phyloP scores from a whole-genome alignment of 371 early-diverging fungal genomes.

The Lichtheimia ramosa region DNA sequence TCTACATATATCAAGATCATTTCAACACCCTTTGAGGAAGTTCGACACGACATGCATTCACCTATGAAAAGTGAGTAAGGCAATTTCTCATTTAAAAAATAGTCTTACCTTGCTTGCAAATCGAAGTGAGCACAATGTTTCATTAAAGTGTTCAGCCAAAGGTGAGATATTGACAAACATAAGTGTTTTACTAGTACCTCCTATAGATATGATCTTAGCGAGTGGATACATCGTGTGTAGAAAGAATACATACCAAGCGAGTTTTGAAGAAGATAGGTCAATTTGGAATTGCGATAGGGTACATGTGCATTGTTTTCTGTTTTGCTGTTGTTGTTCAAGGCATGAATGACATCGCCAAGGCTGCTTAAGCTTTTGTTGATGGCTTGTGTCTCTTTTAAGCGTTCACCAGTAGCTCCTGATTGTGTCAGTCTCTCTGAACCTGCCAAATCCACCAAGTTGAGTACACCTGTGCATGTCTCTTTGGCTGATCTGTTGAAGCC shows the following conservation, averaged over 20 bases:
- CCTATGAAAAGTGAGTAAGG: slow-evolving; percentile 8
- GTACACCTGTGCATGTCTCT: slow-evolving; percentile 75
- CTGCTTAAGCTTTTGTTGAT: slow-evolving; percentile 96
- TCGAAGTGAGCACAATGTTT: slow-evolving; percentile 91
- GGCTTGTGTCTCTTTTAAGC: slow-evolving; percentile 93
- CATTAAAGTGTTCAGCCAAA: slow-evolving; percentile 67
- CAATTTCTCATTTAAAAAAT: background rate
- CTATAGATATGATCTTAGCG: slow-evolving; percentile 12
- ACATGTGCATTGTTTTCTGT: slow-evolving; percentile 76
- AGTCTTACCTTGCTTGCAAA: slow-evolving; percentile 88
- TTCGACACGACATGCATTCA: slow-evolving; percentile 73
- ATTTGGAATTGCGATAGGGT: slow-evolving; percentile 96
- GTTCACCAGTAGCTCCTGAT: slow-evolving; percentile 89
- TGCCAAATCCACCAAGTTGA: slow-evolving; percentile 96
- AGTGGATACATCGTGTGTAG: background rate
- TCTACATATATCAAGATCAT: background rate
- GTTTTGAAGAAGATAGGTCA: slow-evolving; percentile 93
- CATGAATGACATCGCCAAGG: slow-evolving; percentile 94
- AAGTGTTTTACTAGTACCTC: slow-evolving; percentile 94
- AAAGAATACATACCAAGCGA: slow-evolving; percentile 63
- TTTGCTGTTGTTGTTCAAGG: slow-evolving; percentile 64
- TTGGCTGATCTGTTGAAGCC: slow-evolving; percentile 74
- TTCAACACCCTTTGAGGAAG: slow-evolving; percentile 41
- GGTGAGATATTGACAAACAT: slow-evolving; percentile 99
- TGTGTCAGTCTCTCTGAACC: slow-evolving; percentile 91